These are phyloP conservation scores for Rhexocercosporidium sp. DNA, from an alignment of 2,329 filamentous ascomycete genomes.

Conservation along the genomic window DNA sequence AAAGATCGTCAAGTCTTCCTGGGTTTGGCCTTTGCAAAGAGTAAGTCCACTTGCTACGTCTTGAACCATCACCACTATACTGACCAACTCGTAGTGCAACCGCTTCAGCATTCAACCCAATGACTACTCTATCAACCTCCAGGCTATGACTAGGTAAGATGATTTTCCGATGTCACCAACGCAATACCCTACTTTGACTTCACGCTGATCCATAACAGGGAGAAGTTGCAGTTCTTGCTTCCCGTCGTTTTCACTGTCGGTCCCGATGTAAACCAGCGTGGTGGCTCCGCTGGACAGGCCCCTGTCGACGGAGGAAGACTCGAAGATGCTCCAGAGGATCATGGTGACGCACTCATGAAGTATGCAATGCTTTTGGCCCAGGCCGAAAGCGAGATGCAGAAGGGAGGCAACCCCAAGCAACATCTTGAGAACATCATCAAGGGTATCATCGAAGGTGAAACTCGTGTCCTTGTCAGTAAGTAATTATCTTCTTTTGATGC, in stretches of 20 bases:
- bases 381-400: constrained; percentile 51
- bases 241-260: constrained; percentile 88
- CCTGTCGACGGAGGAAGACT: constrained; percentile 28
- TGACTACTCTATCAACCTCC: constrained; percentile 81
- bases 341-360: constrained; percentile 72
- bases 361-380: constrained; percentile 82
- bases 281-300: constrained; percentile 40
- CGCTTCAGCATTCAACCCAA: constrained; percentile 68
- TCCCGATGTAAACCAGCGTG: constrained; percentile 70
- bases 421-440: constrained; percentile 87
- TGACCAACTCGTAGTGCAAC: constrained; percentile 35
- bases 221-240: constrained; percentile 83
- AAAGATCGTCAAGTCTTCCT: constrained; percentile 78
- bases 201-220: constrained; percentile 49
- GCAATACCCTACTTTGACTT: not conserved
- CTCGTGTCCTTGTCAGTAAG: constrained; percentile 74
- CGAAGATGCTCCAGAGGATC: constrained; percentile 50
- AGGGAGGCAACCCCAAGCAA: constrained; percentile 42
- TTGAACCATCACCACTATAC: not conserved
- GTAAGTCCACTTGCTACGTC: constrained; percentile 40
- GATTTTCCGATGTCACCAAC: not conserved
- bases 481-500: not conserved
- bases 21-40: constrained; percentile 74
- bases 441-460: constrained; percentile 89
- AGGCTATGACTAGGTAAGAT: constrained; percentile 72